Base-by-base conservation (phyloP, 2,329 filamentous ascomycete species). In the Cladosporium sp. region DNA sequence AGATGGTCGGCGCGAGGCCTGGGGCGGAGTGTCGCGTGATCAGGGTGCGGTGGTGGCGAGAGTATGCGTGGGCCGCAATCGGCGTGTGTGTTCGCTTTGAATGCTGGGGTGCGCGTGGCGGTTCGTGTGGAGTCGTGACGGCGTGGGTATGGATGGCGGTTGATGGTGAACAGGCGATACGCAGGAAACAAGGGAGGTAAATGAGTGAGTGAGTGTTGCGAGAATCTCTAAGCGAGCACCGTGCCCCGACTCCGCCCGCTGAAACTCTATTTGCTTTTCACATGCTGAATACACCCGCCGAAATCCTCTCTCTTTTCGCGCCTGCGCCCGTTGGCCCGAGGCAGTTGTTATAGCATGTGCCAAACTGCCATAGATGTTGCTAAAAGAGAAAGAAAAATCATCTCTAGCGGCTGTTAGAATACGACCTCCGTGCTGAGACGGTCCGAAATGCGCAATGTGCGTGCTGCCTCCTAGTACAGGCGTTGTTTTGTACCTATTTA, bases 1-100 rank as follows among this genome's bases (percentile, higher is more conserved):
- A 30, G 43, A 63, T 43, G 30, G 43, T 54, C 60, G 60, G 60
- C 60, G 34, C 60, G 49, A 63, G 32, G 60, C 60, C 60, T 63
- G 11, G 25, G n/a, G 34, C n/a, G 23, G 49, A 43, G 60, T 56
- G 60, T 63, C 60, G 60, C 60, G 60, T 63, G 49, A 63, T 63
- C 60, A 63, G 60, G 49, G 30, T 25, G 34, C 34, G 5, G 32
- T 30, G 2, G 49, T 6, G 14, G 34, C 11, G 23, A 11, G 14
- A 11, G 18, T 43, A 51, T 56, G 18, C 5, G 25, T 25, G 23
- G 60, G 60, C 60, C 60, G 60, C 60, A 46, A 63, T 63, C 60
- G 60, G 60, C 60, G 32, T 30, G 60, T 63, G 32, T 30, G 34
- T 3, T 54, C 23, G 60, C 14, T 53, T 46, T 54, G 30, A 18